phyloP scores from a whole-genome alignment of 75 land plant genomes.

The Ceratopteris richardii region DNA sequence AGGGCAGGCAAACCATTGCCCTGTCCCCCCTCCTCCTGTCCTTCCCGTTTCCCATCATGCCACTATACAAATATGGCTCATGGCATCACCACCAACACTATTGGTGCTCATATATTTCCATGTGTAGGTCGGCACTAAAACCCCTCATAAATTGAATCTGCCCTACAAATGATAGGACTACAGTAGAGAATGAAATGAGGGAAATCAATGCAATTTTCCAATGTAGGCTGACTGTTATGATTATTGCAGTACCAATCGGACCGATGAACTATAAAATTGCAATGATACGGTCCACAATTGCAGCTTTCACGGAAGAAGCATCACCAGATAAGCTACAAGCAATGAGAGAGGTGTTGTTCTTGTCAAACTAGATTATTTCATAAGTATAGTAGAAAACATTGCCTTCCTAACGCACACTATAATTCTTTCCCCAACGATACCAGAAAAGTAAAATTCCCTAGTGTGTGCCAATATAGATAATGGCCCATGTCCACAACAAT shows the following conservation, averaged over 20 bases:
- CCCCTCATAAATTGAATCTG: too few relatives aligned
- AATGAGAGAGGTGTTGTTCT: conserved; percentile 37
- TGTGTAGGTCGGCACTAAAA: conserved; percentile 68
- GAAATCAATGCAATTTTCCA: conserved; percentile 45
- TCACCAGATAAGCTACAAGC: conserved; percentile 38
- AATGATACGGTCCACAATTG: conserved; percentile 50
- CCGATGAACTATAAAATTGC: conserved; percentile 41
- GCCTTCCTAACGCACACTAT: conserved; percentile 28
- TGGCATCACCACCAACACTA: conserved; percentile 49
- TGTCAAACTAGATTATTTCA: conserved; percentile 67
- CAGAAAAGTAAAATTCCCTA: conserved; percentile 44
- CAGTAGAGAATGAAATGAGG: conserved; percentile 44
- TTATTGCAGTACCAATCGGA: conserved; percentile 33
- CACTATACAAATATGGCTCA: conserved; percentile 42
- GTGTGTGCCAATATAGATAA: conserved; percentile 25
- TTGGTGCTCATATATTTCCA: conserved; percentile 46
- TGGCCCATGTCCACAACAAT: conserved; percentile 20
- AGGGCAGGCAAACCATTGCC: too few relatives aligned
- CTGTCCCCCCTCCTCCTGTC: too few relatives aligned
- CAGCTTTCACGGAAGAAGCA: conserved; percentile 41
- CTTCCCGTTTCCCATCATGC: too few relatives aligned
- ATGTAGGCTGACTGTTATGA: conserved; percentile 22
- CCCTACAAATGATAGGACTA: conserved; percentile 29
- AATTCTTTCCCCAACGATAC: conserved; percentile 40
- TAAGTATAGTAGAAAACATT: conserved; percentile 39